These are phyloP conservation scores for Aegilops bicornis DNA, from an alignment of 176 grass and related monocot species.

Conservation along the genomic window DNA sequence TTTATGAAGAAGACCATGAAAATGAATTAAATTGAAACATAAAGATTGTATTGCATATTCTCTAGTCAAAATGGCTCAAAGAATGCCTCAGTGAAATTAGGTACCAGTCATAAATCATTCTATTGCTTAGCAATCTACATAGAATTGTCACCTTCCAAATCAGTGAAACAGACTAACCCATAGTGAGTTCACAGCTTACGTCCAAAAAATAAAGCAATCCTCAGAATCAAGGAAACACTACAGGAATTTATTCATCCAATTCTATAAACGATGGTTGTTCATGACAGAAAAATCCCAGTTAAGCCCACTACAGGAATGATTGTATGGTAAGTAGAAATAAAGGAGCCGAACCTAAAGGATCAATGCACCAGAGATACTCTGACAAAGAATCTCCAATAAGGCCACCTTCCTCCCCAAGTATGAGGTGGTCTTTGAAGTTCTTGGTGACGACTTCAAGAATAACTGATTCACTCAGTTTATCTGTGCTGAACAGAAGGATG, in stretches of 20 bases:
- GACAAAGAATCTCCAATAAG: conserved; percentile 84
- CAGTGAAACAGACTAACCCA: neutral
- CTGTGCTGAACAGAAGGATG: conserved; percentile 77
- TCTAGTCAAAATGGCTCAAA: neutral
- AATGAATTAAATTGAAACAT: neutral
- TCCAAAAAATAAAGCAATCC: neutral
- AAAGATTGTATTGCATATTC: neutral
- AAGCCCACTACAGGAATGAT: neutral
- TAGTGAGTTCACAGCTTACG: neutral
- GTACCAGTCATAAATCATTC: neutral
- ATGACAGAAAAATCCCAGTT: neutral
- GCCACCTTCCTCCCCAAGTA: conserved; percentile 99
- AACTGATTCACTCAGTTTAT: conserved; percentile 80
- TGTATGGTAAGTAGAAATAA: neutral
- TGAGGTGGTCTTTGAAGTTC: conserved; percentile 86
- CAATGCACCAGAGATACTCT: conserved; percentile 99
- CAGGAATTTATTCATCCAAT: neutral
- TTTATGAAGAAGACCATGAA: neutral
- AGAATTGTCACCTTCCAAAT: conserved; percentile 16
- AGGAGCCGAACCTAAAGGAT: conserved; percentile 84
- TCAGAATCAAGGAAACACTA: neutral
- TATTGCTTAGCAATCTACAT: neutral
- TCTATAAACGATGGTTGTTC: neutral
- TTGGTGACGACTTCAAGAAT: conserved; percentile 89
- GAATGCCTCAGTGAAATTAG: neutral